Conservation (phyloP, 2,329 filamentous ascomycete genomes). For the Volutella citrinella region DNA sequence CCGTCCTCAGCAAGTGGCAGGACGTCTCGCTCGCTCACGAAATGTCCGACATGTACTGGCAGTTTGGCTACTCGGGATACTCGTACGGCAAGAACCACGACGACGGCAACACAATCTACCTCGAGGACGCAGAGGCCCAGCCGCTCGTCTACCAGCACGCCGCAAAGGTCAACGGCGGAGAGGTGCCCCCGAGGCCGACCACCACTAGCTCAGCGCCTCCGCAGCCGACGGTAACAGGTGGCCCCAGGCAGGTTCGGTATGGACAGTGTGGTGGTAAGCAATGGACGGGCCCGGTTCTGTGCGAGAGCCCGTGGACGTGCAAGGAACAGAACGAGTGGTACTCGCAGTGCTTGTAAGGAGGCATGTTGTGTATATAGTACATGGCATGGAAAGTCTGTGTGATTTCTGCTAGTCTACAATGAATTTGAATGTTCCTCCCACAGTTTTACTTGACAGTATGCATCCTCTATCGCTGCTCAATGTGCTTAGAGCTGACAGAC, state of each 20-base stretch:
- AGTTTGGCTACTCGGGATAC: slow-evolving; percentile 48
- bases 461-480: no score
- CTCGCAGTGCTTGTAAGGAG: slow-evolving; percentile 12
- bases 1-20: slow-evolving; percentile 49
- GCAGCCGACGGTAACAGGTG: slow-evolving; percentile 8
- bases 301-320: slow-evolving; percentile 10
- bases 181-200: background rate
- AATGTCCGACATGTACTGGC: slow-evolving; percentile 55
- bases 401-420: no score
- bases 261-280: slow-evolving; percentile 14
- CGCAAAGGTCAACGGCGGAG: slow-evolving; percentile 32
- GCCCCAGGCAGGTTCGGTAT: slow-evolving; percentile 8
- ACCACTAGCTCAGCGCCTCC: slow-evolving; percentile 6
- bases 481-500: no score
- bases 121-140: slow-evolving; percentile 47
- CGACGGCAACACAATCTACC: slow-evolving; percentile 55
- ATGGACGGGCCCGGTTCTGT: slow-evolving; percentile 13
- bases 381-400: no score
- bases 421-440: no score
- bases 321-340: slow-evolving; percentile 18
- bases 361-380: no score
- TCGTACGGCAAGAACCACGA: slow-evolving; percentile 53
- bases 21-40: slow-evolving; percentile 43
- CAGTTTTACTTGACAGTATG: no score
- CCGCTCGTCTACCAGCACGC: slow-evolving; percentile 43